These are phyloP conservation scores for Asclepias syriaca DNA, from an alignment of 257 asterid species.

Conservation along the genomic window DNA sequence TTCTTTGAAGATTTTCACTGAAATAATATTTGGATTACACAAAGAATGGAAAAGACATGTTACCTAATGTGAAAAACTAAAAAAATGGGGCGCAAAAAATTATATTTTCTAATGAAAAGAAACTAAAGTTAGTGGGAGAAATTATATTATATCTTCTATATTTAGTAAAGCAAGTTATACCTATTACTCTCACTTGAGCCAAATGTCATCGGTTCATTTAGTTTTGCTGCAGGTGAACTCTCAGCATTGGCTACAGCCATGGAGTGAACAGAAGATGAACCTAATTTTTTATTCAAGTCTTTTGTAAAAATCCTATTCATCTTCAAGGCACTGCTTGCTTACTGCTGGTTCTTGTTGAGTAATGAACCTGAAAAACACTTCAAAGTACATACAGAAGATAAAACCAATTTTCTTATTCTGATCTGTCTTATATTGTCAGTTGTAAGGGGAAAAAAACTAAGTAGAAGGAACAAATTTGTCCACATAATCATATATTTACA, in stretches of 20 bases:
- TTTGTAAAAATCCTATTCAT: background rate
- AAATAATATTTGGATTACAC: background rate
- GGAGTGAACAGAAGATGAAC: background rate
- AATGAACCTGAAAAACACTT: background rate
- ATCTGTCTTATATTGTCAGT: background rate
- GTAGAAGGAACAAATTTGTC: background rate
- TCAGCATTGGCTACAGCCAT: background rate
- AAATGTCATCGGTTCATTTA: background rate
- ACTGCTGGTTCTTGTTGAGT: constrained; percentile 3
- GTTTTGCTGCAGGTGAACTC: constrained; percentile 1
- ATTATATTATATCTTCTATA: background rate
- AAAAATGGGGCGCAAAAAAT: no score
- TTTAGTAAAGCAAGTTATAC: background rate
- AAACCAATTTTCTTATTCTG: background rate
- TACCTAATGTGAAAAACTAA: background rate
- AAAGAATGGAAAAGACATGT: background rate
- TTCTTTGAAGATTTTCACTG: background rate
- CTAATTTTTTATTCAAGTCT: background rate
- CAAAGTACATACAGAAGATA: background rate
- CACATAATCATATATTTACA: background rate
- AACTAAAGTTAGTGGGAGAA: background rate
- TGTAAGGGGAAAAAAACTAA: background rate
- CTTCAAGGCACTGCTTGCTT: background rate
- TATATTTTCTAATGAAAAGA: background rate
- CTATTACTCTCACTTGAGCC: background rate